Evolutionary conservation across 2,329 filamentous ascomycete species (phyloP).

Genomic region (Colletotrichum sp.): DNA sequence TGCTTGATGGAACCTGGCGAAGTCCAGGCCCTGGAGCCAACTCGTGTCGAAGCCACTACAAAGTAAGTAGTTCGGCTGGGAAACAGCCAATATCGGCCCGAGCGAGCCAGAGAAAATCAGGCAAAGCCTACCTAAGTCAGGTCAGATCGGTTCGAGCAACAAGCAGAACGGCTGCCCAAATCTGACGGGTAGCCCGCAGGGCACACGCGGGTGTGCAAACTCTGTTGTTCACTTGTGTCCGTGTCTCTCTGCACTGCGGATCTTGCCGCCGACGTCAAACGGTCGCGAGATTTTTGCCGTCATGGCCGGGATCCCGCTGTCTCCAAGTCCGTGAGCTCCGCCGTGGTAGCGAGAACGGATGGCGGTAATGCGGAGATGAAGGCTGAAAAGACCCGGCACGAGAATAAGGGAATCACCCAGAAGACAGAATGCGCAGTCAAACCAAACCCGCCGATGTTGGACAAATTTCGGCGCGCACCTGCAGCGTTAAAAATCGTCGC

Average conservation of each 20-base stretch:
- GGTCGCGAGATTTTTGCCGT: not conserved
- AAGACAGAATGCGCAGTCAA: not conserved
- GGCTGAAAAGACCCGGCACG: not conserved
- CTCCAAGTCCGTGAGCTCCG: not conserved
- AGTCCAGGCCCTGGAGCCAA: not conserved
- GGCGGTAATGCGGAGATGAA: not conserved
- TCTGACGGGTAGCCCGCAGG: not conserved
- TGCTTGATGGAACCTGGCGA: not conserved
- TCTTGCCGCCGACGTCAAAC: slow-evolving; percentile 3
- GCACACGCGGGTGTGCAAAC: slow-evolving; percentile 1
- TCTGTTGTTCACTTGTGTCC: not conserved
- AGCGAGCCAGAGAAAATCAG: not conserved
- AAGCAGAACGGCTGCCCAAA: slow-evolving; percentile 12
- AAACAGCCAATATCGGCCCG: slow-evolving; percentile 1
- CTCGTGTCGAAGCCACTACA: not conserved
- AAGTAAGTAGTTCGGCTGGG: not conserved
- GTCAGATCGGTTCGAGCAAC: not conserved
- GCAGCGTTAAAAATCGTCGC: not conserved
- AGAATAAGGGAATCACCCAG: not conserved
- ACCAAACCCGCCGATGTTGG: not conserved
- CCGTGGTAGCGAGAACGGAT: not conserved
- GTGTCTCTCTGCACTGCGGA: slow-evolving; percentile 3
- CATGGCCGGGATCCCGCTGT: not conserved
- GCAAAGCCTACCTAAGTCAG: not conserved
- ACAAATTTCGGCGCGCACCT: not conserved